Evolutionary conservation across 768 basidiomycete genomes (phyloP), one percentile per base, ranked within the genome.

Genomic region (Boletus rubropictus): DNA sequence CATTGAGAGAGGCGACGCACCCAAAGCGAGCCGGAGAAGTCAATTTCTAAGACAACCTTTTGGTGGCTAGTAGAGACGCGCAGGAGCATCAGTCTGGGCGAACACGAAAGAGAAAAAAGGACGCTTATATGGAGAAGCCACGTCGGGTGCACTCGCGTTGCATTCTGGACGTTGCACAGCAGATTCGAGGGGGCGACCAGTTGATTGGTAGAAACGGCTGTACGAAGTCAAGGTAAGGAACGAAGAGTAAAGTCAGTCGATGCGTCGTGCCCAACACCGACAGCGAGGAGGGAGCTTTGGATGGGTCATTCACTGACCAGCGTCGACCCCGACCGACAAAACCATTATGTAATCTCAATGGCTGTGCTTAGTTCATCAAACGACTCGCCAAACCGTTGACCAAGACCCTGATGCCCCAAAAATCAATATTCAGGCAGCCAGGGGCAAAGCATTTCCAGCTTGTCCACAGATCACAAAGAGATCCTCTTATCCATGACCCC

Each of bases 391-490:
- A 25, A 5, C 24, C 24, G 4, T 6, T n/a, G n/a, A 17, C 10
- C 22, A 42, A 17, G 53, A 62, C 49, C 29, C 29, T 2, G 56
- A 89, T 89, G 87, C 77, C 87, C 32, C 71, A 76, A 55, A 89
- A 86, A 70, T 94, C 93, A 12, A 78, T 93, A 53, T 99, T 89
- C 72, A 82, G 91, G 49, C 84, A 84, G 55, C 89, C 95, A 7
- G 90, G 89, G 18, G 83, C 86, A 46, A 82, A 84, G 60, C 94
- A 97, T 63, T 98, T 95, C 58, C 94, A 97, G 71, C 87, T 99
- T 32, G 94, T 99, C 18, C 92, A 98, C 64, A 79, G 96, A 50
- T 97, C 94, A 7, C 93, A 93, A 60, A 74, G 95, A 36, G 96
- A 98, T 69, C 96, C 96, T 3, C 80, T 95, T 40, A 91, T 93